These are phyloP conservation scores for Boletus reticuloceps DNA, from an alignment of 768 basidiomycete genomes.

Conservation along the genomic window DNA sequence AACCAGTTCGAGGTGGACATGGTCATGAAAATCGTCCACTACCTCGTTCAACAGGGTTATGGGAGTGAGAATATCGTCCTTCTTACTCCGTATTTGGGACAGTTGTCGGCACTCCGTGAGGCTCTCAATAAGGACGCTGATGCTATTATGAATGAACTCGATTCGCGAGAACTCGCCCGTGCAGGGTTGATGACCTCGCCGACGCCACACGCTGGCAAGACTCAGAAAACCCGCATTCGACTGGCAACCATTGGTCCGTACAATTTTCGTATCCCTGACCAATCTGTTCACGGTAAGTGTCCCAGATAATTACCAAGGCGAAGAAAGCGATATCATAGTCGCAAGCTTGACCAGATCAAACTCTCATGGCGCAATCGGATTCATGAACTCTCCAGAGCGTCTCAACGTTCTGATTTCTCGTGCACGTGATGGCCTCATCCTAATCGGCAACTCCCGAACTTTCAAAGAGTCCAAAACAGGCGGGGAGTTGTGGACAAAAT, in stretches of 20 bases:
- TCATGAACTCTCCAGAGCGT: constrained; percentile 69
- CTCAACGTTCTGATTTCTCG: constrained; percentile 71
- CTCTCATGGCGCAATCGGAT: constrained; percentile 53
- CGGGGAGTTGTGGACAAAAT: constrained; percentile 46
- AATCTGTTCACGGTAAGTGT: neutral
- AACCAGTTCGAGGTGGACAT: constrained; percentile 60
- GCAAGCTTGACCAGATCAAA: constrained; percentile 63
- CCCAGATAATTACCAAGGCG: constrained; percentile 74
- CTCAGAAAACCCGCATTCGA: constrained; percentile 46
- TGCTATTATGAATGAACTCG: constrained; percentile 61
- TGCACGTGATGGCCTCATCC: constrained; percentile 60
- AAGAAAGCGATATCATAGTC: constrained; percentile 69
- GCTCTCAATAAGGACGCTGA: constrained; percentile 47
- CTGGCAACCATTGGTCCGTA: constrained; percentile 62
- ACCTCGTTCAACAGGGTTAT: constrained; percentile 69
- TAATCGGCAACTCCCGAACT: constrained; percentile 63
- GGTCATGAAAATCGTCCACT: constrained; percentile 63
- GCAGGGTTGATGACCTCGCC: constrained; percentile 50
- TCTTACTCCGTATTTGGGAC: constrained; percentile 69
- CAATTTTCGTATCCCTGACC: neutral
- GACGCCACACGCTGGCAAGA: constrained; percentile 30
- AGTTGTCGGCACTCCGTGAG: constrained; percentile 50
- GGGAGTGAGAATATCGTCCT: constrained; percentile 57
- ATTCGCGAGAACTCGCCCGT: constrained; percentile 52
- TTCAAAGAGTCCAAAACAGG: constrained; percentile 54